These are phyloP conservation scores for Ceratonia siliqua DNA, from an alignment of 306 rosid genomes.

Conservation along the genomic window DNA sequence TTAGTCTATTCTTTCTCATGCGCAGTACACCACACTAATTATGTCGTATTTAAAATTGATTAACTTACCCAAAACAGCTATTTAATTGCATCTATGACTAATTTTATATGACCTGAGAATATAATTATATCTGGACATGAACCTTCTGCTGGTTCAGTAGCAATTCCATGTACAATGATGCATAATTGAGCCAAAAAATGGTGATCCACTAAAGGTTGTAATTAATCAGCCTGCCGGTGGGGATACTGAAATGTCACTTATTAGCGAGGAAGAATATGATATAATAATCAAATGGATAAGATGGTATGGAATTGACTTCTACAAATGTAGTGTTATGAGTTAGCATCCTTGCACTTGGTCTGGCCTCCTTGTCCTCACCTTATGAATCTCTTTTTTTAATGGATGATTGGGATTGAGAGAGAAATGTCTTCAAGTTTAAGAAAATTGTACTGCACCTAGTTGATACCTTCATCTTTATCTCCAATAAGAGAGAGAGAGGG, in stretches of 20 bases:
- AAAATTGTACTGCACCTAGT: neutral
- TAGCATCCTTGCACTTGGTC: neutral
- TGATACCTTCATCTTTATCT: neutral
- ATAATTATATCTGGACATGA: conserved; percentile 1
- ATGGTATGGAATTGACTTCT: neutral
- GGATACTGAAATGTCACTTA: neutral
- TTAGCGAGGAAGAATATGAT: neutral
- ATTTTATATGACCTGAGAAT: neutral
- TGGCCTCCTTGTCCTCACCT: neutral
- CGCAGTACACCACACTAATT: neutral
- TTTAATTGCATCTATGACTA: neutral
- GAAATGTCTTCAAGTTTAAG: neutral
- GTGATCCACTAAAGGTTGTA: neutral
- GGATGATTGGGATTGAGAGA: neutral
- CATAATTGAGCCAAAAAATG: neutral
- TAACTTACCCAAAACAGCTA: neutral
- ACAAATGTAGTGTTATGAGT: neutral
- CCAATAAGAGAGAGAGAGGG: neutral
- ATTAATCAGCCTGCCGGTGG: neutral
- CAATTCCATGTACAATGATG: neutral
- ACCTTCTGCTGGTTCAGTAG: neutral
- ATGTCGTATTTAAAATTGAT: neutral
- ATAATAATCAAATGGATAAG: neutral
- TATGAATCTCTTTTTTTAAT: neutral
- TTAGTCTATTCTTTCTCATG: neutral